These are phyloP conservation scores for Eutrema japonicum DNA, from an alignment of 345 rosid species.

Conservation along the genomic window DNA sequence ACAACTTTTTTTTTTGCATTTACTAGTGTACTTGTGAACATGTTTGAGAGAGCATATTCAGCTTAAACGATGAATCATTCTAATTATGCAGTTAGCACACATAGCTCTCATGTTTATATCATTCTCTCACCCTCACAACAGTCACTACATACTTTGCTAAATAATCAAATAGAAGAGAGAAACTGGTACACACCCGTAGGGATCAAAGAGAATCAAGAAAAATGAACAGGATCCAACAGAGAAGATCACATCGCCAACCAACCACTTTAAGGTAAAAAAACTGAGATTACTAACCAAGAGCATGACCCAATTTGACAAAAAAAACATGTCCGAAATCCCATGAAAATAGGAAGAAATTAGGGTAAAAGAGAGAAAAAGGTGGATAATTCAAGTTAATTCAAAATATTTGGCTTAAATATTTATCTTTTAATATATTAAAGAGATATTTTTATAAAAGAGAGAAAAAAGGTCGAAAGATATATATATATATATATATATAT, in stretches of 20 bases:
- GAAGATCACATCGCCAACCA: neutral
- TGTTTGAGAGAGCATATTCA: neutral
- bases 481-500: too few relatives aligned
- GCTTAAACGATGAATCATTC: neutral
- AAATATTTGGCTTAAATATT: too few relatives aligned
- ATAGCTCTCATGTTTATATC: neutral
- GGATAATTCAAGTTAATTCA: too few relatives aligned
- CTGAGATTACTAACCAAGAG: conserved; percentile 1
- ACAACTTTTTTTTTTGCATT: neutral
- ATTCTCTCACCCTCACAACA: neutral
- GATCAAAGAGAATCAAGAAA: neutral
- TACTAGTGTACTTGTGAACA: neutral
- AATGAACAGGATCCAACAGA: neutral
- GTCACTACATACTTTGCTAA: neutral
- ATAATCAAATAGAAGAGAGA: neutral
- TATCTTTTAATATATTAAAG: too few relatives aligned
- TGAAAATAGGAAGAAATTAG: neutral
- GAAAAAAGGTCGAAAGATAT: too few relatives aligned
- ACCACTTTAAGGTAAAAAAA: conserved; percentile 23
- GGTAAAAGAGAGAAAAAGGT: neutral
- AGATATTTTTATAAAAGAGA: too few relatives aligned
- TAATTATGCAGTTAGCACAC: neutral
- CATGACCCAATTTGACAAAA: neutral
- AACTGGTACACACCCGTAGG: conserved; percentile 6
- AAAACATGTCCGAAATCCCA: neutral